Base-by-base conservation (phyloP, 1,284 basidiomycete genomes). In the Austropuccinia psidii region DNA sequence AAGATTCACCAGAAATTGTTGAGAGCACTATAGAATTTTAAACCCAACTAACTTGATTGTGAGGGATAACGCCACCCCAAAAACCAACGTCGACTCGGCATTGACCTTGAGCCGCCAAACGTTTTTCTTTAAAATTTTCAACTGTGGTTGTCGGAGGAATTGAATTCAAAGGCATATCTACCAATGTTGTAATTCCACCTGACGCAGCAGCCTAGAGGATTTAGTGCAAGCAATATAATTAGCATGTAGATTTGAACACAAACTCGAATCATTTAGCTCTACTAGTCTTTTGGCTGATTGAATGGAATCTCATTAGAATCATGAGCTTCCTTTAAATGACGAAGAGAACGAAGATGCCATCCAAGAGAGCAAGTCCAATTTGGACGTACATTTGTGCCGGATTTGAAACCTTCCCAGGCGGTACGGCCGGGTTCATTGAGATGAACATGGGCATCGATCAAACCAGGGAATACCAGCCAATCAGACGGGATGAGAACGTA, bases 131-230 rank as follows among this genome's bases (percentile, higher is more conserved):
- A 19, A 96, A 83, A 78, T 92, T 87, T 9, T 83, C 83, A 5
- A 91, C 85, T 0, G 90, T 93, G 0, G 91, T 94, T 0, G 93
- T 96, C 0, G 93, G 92, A 0, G 93, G 93, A 73, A 96, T 91
- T 3, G 91, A 93, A 81, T 96, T 96, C 72, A 96, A 83, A 0
- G 93, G 93, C 93, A 96, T 96, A 81, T 96, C 93, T 39, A 96
- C 88, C 49, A 96, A 83, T 0, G 91, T 91, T 4, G 93, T 96
- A 31, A 96, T 87, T 11, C 93, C 93, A 21, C 93, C 93, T 0
- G 90, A 89, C 1, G 88, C 86, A 0, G 93, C 93, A 21, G 93
- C 93, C 73, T 85, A 82, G 24, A 4, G 27, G 9, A 7, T 11
- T 21, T 5, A 15, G 11, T 43, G 0, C n/a, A 50, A 45, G 65